Evolutionary conservation across 129 eudicot species (phyloP), one percentile per base, ranked within the genome.

Genomic region (Lactuca saligna): DNA sequence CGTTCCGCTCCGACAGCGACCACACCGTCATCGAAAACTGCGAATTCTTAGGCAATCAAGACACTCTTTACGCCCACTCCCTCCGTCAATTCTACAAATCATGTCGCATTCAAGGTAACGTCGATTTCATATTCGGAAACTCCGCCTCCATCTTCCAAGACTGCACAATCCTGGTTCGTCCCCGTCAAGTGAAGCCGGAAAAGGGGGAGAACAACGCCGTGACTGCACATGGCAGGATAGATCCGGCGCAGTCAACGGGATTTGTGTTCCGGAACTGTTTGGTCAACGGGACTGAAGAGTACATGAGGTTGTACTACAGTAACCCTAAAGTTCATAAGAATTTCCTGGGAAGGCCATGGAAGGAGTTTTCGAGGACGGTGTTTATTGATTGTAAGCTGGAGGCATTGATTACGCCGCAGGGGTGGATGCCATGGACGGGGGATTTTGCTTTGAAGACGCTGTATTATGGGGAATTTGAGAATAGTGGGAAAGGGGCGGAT

Each of bases 311-410:
- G 38, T 84, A 78, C 54, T 8, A 66, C 17, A 81, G 82, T 42
- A 84, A 84, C 6, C 90, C 95, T 1, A 75, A 54, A 17, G 87
- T 78, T 6, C 95, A 84, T 49, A 83, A 70, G 25, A 87, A 74
- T 16, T 90, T 25, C 72, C 82, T 90, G 16, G 97, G 95, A 0
- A 55, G 95, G 77, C 97, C 97, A 4, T 90, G 97, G 97, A 90
- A 87, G 81, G 84, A 82, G 83, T 87, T 75, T 32, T 82, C 95
- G 2, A 78, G 95, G 68, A 90, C 95, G 29, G 85, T 85, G 3
- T 84, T 75, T 8, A 54, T 90, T 0, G 35, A 59, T 7, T 87
- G 91, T n/a, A 46, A 59, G 10, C 4, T 90, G 77, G 95, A 82
- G 64, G 89, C 72, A 8, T 74, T 86, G 67, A 68, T 89, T 20